Conservation (phyloP, 345 rosid species). For the Syzygium jambos region DNA sequence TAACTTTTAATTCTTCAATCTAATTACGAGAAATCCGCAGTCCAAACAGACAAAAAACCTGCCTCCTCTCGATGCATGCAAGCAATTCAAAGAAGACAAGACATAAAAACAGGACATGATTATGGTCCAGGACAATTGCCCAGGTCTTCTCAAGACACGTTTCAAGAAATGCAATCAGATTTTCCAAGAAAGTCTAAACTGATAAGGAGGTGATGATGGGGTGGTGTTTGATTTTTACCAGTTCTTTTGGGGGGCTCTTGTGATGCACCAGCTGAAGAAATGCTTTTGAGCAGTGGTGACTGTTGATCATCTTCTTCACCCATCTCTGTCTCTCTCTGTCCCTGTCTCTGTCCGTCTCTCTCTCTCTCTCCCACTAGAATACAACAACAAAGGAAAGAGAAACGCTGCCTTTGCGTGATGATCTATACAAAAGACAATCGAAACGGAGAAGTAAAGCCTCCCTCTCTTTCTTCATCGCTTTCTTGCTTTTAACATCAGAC, state of each 20-base stretch:
- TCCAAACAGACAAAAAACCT: not conserved
- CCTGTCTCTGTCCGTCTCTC: too few species aligned
- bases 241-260: constrained; percentile 20
- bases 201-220: not conserved
- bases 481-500: not conserved
- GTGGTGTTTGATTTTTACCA: constrained; percentile 7
- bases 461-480: not conserved
- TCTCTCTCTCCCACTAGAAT: not conserved
- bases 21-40: not conserved
- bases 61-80: not conserved
- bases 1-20: not conserved
- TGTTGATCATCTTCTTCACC: not conserved
- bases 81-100: not conserved
- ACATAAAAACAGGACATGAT: not conserved
- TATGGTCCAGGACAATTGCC: not conserved
- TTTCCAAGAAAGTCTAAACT: not conserved
- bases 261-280: not conserved
- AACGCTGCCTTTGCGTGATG: not conserved
- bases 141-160: not conserved
- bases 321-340: not conserved
- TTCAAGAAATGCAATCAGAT: not conserved
- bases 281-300: constrained; percentile 10
- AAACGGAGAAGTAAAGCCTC: not conserved
- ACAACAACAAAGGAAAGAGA: too few species aligned
- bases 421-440: not conserved